Percentiles rank a stretch among this genome's conserved stretches.
These are phyloP conservation scores for Chrysosphaeria jannelii DNA, from an alignment of 2,329 filamentous ascomycete species.

Conservation along the genomic window DNA sequence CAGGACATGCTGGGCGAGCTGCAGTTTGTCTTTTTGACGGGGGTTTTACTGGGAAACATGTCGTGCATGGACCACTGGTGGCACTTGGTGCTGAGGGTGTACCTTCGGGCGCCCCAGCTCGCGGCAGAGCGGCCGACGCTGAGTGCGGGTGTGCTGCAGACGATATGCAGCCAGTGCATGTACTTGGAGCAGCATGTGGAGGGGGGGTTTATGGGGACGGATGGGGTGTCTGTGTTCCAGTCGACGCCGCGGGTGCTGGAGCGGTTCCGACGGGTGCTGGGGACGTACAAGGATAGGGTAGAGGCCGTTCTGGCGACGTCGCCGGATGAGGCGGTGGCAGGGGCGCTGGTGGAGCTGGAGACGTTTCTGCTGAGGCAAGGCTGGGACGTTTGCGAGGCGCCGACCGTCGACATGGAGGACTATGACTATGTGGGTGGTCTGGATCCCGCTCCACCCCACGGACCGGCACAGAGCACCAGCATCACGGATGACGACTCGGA, in stretches of 20 bases:
- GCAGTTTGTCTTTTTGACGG: conserved; percentile 26
- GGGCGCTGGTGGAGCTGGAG: conserved; percentile 10
- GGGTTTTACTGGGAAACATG: conserved; percentile 24
- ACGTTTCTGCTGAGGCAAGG: conserved; percentile 16
- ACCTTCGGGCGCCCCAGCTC: conserved; percentile 20
- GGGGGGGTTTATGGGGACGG: conserved; percentile 5
- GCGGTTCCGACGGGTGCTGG: not conserved
- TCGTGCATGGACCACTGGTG: conserved; percentile 32
- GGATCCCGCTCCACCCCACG: not conserved
- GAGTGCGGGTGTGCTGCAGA: conserved; percentile 15
- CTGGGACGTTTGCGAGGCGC: conserved; percentile 25
- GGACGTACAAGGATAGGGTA: not conserved
- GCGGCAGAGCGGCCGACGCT: conserved; percentile 14
- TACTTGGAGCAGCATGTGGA: conserved; percentile 20
- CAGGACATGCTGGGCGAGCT: conserved; percentile 25
- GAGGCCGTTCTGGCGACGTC: not conserved
- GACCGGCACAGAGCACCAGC: conserved; percentile 2
- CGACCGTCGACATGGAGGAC: conserved; percentile 4
- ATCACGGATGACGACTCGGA: conserved; percentile 3
- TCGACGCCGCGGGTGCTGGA: conserved; percentile 3
- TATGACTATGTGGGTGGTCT: not conserved
- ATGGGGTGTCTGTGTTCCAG: conserved; percentile 9
- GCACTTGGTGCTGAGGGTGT: conserved; percentile 18
- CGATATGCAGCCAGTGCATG: conserved; percentile 22
- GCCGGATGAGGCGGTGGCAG: conserved; percentile 2